phyloP scores from a whole-genome alignment of 495 filamentous ascomycete genomes.

The Tetracladium setigerum region DNA sequence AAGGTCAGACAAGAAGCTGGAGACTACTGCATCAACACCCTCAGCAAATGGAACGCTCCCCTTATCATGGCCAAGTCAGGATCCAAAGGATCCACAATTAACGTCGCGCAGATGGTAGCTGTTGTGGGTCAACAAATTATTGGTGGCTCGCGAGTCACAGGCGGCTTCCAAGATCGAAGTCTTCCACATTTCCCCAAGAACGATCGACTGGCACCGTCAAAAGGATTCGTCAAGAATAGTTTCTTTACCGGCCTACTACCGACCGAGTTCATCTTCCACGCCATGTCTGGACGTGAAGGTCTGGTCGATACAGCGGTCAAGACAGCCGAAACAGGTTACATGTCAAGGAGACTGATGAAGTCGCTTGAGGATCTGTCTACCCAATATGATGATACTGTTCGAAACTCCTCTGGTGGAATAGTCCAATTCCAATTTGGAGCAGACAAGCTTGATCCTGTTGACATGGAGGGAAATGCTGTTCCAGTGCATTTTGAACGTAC shows the following conservation, averaged over 20 bases:
- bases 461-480: conserved; percentile 93
- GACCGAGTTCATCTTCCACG: conserved; percentile 95
- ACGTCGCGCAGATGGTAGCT: conserved; percentile 98
- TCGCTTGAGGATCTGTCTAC: conserved; percentile 89
- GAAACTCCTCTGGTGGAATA: conserved; percentile 75
- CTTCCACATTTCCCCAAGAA: conserved; percentile 94
- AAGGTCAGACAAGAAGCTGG: conserved; percentile 85
- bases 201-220: conserved; percentile 80
- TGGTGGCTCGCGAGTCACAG: conserved; percentile 80
- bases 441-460: conserved; percentile 87
- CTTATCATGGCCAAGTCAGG: conserved; percentile 96
- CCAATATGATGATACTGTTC: conserved; percentile 88
- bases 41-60: conserved; percentile 88
- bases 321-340: conserved; percentile 97
- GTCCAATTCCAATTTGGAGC: conserved; percentile 98
- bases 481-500: conserved; percentile 92
- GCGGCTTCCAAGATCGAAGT: conserved; percentile 93
- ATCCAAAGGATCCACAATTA: conserved; percentile 92
- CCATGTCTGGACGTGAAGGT: conserved; percentile 96
- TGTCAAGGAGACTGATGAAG: conserved; percentile 98
- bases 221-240: conserved; percentile 94
- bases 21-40: conserved; percentile 79
- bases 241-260: conserved; percentile 92
- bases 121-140: conserved; percentile 98
- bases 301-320: conserved; percentile 99